Base-by-base conservation (phyloP, 2,329 filamentous ascomycete genomes). In the Paracamarosporium sp. region DNA sequence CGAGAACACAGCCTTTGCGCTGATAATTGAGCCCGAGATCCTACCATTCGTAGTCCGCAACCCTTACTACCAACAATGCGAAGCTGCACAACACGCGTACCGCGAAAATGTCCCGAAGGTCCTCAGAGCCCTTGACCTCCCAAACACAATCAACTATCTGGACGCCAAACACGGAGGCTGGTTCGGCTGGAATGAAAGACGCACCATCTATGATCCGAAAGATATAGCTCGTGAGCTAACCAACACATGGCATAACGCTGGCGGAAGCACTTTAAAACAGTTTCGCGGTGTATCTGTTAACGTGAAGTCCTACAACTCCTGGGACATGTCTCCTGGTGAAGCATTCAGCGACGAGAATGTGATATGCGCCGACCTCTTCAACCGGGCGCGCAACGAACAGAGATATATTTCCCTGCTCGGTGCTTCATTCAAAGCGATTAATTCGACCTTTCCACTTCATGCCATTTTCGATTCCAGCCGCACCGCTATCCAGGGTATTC, bases 101-200 rank as follows among this genome's bases (percentile, higher is more conserved):
- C 78, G 80, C 57, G 79, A 81, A 36, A 80, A 82, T 60, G 78
- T 82, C 30, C 78, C 82, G 30, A 86, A 86, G 65, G 85, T 84
- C 4, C 69, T 86, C 45, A 76, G 77, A 57, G 75, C 78, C 50
- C 75, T 87, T 60, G 85, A 86, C 72, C 76, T 87, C 31, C 78
- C 81, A 59, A 87, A 88, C 68, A 84, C 87, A n/a, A 75, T 83
- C 53, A 83, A 83, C 81, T 87, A 87, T 69, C 69, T 87, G 27
- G 85, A 88, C 65, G 85, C 84, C 5, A 85, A 83, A 61, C 85
- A 88, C 70, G 84, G 82, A 30, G 85, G 85, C 59, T 87, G 84
- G 84, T 78, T 87, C 40, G 85, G 85, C 66, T 87, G 85, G 85
- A 68, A 80, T 22, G 83, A 82, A 58, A 3, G 3, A 5, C 38